These are phyloP conservation scores for Tremella fuciformis DNA, from an alignment of 768 basidiomycete species.

Conservation along the genomic window DNA sequence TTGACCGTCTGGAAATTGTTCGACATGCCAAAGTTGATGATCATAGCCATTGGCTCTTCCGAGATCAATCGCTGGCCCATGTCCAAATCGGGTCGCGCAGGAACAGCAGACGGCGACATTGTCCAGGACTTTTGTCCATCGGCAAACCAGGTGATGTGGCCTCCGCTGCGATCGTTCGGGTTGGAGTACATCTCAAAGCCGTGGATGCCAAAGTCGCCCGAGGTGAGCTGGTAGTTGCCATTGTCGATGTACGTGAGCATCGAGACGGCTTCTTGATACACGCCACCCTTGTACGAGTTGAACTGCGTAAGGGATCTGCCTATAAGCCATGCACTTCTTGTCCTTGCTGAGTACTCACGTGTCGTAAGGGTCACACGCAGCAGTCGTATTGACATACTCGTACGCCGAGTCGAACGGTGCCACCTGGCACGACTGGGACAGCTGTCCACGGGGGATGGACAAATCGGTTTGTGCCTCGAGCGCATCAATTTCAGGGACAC, in stretches of 20 bases:
- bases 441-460: conserved; percentile 55
- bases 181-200: conserved; percentile 77
- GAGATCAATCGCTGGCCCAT: conserved; percentile 68
- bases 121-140: conserved; percentile 69
- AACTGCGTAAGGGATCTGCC: conserved; percentile 40
- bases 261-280: conserved; percentile 49
- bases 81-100: conserved; percentile 61
- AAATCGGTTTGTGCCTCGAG: conserved; percentile 69
- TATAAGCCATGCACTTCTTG: too few species aligned
- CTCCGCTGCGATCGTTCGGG: conserved; percentile 63
- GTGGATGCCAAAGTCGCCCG: conserved; percentile 19
- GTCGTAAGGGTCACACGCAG: conserved; percentile 41
- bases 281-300: conserved; percentile 53
- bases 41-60: conserved; percentile 83
- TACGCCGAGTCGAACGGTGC: conserved; percentile 73
- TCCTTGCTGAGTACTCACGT: conserved; percentile 12
- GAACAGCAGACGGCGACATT: conserved; percentile 64
- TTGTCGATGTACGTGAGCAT: conserved; percentile 28
- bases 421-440: conserved; percentile 74
- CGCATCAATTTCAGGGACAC: conserved; percentile 85
- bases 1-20: conserved; percentile 51
- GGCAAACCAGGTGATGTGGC: conserved; percentile 81
- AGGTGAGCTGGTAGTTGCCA: conserved; percentile 20
- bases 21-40: conserved; percentile 61
- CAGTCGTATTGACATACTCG: conserved; percentile 51